Base-by-base conservation (phyloP, 805 yeast species). In the Candida chauliodis region DNA sequence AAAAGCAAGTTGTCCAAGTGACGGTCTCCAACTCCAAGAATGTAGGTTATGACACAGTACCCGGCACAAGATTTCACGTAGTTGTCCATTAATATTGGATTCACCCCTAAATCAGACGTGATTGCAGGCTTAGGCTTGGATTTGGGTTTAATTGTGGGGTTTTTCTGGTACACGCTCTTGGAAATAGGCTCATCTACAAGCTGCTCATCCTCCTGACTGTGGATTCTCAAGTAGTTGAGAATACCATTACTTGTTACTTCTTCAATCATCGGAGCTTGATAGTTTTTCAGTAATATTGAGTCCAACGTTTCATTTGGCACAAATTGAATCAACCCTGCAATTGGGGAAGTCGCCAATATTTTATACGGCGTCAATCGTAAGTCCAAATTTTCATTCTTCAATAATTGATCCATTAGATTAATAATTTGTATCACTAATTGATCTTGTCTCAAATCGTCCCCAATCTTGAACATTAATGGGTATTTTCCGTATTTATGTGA, bases 61-160 rank as follows among this genome's bases (percentile, higher is more conserved):
- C 99, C 99, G 17, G 99, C 97, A 56, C 97, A 88, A 2, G 96
- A 87, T 47, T 90, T 78, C 5, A 93, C 91, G 61, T 86, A 93
- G 47, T 85, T 91, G 51, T 93, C 98, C 96, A 93, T 87, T 0
- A 81, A 86, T 47, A 75, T 76, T 0, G 78, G 61, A 8, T 72
- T 66, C 1, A 85, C 79, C 0, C 75, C 76, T 37, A 73, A 59
- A 31, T 63, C 68, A 0, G 69, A 53, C 3, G 61, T 47, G 2
- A 62, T 49, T 6, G 70, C 52, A 25, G 56, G 73, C 55, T 40
- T 69, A 45, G 46, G 52, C 28, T 36, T 39, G 24, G 30, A 30
- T 25, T 49, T 50, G 30, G 45, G n/a, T 25, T 40, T 5, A 26
- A 37, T n/a, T 32, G 42, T 15, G 31, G 42, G 29, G 34, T 36